A percentile compares a stretch with the other conserved stretches of the same genome.
These are phyloP conservation scores for Dactylella cylindrospora DNA, from an alignment of 2,329 filamentous ascomycete species.

Conservation along the genomic window DNA sequence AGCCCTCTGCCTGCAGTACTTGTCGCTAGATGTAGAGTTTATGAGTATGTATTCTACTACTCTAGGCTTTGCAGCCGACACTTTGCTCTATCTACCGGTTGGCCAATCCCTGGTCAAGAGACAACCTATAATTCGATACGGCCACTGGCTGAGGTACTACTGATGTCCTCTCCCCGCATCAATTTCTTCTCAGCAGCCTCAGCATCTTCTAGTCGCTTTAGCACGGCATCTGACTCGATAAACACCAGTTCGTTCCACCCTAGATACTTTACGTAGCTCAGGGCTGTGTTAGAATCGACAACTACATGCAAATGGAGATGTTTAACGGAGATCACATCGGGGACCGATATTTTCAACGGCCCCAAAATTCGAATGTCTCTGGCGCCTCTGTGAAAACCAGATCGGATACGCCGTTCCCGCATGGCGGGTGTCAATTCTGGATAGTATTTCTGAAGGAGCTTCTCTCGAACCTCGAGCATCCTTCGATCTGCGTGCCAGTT, in stretches of 20 bases:
- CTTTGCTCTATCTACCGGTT: no score
- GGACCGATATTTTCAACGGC: constrained; percentile 7
- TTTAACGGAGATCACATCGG: constrained; percentile 34
- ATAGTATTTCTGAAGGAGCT: constrained; percentile 17
- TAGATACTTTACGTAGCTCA: constrained; percentile 19
- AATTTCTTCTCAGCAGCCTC: neutral
- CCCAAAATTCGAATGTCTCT: constrained; percentile 12
- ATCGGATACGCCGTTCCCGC: constrained; percentile 10
- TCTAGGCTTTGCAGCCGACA: no score
- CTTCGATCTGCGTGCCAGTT: constrained; percentile 12
- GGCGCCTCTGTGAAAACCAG: constrained; percentile 26
- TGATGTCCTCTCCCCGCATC: neutral
- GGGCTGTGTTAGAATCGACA: constrained; percentile 9
- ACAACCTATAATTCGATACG: no score
- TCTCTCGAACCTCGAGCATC: constrained; percentile 31
- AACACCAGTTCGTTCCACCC: constrained; percentile 31
- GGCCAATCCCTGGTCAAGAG: no score
- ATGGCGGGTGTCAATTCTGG: constrained; percentile 18
- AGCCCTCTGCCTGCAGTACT: no score
- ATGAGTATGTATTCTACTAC: no score
- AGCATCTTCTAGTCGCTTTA: constrained; percentile 25
- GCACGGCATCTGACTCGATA: constrained; percentile 9
- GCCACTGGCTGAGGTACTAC: no score
- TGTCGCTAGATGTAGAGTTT: no score
- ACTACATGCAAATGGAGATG: constrained; percentile 37